A percentile compares a stretch with the other conserved stretches of the same genome.
phyloP scores from a whole-genome alignment of 202 grass and related monocot genomes.

The Digitaria exilis region DNA sequence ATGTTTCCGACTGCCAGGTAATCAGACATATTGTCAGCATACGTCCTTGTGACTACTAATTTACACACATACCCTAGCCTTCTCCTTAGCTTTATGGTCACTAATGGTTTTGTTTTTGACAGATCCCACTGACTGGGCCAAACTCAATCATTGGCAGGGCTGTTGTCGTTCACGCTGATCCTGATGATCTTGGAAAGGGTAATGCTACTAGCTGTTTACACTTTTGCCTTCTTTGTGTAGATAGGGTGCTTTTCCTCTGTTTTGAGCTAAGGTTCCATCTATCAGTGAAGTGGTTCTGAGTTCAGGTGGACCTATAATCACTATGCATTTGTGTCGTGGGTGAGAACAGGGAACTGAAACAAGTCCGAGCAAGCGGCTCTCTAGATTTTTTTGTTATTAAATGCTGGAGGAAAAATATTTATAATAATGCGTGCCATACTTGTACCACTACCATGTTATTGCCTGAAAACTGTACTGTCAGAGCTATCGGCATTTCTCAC shows the following conservation, averaged over 20 bases:
- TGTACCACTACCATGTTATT: background rate
- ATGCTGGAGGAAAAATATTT: background rate
- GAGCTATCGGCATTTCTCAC: background rate
- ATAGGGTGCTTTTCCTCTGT: background rate
- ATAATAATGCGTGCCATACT: background rate
- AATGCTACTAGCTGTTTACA: background rate
- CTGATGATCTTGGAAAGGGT: conserved; percentile 61
- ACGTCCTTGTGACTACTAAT: background rate
- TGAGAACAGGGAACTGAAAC: background rate
- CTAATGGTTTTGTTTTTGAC: conserved; percentile 18
- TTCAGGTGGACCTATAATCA: background rate
- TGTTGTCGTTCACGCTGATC: conserved; percentile 61
- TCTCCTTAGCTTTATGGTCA: background rate
- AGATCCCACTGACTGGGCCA: conserved; percentile 60
- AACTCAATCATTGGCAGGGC: conserved; percentile 58
- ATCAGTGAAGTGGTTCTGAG: background rate
- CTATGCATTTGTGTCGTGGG: background rate
- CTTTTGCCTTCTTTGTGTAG: background rate
- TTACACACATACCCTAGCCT: background rate
- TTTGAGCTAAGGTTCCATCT: background rate
- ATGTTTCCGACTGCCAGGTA: conserved; percentile 56
- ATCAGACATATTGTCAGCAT: background rate
- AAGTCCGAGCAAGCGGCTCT: background rate
- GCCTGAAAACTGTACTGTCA: no score
- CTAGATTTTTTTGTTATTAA: background rate